Evolutionary conservation across 2,329 filamentous ascomycete genomes (phyloP).

Genomic region (Lachnum nothofagi): DNA sequence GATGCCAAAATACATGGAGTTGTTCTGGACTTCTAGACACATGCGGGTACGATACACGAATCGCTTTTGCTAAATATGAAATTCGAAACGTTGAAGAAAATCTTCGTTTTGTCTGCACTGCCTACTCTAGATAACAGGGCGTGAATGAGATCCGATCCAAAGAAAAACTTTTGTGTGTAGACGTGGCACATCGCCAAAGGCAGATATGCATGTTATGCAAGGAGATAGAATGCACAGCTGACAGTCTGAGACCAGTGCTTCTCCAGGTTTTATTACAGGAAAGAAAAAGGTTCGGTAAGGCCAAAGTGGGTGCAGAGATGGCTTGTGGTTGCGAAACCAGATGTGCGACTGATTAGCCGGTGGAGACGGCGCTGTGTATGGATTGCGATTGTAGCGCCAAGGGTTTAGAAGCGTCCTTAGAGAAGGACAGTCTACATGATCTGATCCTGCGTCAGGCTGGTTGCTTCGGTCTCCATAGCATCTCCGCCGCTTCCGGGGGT

Average conservation of each 20-base stretch:
- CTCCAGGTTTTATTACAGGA: slow-evolving; percentile 1
- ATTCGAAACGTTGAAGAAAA: background rate
- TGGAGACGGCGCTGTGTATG: slow-evolving; percentile 1
- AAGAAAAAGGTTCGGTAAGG: background rate
- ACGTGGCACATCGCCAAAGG: slow-evolving; percentile 7
- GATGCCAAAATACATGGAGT: background rate
- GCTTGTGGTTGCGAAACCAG: background rate
- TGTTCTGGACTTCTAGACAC: background rate
- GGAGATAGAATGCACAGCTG: slow-evolving; percentile 1
- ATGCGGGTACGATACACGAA: background rate
- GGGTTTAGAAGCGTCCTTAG: background rate
- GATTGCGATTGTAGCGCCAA: background rate
- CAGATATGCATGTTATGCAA: slow-evolving; percentile 8
- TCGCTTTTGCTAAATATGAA: background rate
- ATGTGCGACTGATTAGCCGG: background rate
- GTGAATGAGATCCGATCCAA: background rate
- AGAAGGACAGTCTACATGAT: slow-evolving; percentile 66
- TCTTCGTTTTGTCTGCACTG: background rate
- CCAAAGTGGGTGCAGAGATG: background rate
- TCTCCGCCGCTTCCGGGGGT: slow-evolving; percentile 55
- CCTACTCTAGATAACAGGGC: background rate
- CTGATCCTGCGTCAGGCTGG: slow-evolving; percentile 88
- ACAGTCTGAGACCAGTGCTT: slow-evolving; percentile 3
- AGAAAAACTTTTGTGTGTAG: slow-evolving; percentile 17
- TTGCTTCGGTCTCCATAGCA: slow-evolving; percentile 77